phyloP scores from a whole-genome alignment of 129 eudicot genomes.

The Mikania micrantha region DNA sequence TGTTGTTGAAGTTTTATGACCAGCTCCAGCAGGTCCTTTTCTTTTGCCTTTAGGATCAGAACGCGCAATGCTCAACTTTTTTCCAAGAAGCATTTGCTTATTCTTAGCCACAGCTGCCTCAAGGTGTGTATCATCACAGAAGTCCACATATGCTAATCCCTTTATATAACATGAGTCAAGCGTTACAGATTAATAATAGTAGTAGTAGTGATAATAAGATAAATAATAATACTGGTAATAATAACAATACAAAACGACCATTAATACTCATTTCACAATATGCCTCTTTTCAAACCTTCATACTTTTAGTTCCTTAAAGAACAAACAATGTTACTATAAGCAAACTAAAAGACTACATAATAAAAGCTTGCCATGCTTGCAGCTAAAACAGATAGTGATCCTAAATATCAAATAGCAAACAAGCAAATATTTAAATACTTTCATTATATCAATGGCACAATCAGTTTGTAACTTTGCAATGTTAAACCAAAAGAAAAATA shows the following conservation, averaged over 20 bases:
- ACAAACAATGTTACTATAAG: not conserved
- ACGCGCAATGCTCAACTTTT: slow-evolving; percentile 62
- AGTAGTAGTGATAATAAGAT: not conserved
- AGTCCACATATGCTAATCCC: slow-evolving; percentile 97
- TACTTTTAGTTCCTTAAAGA: not conserved
- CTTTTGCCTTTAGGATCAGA: slow-evolving; percentile 72
- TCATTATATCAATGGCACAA: not conserved
- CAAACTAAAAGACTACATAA: not conserved
- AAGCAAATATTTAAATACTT: no score
- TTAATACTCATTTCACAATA: not conserved
- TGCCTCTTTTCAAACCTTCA: not conserved
- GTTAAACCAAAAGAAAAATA: not conserved
- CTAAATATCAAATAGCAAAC: not conserved
- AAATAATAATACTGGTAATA: no score
- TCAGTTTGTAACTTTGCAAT: not conserved
- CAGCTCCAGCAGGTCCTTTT: slow-evolving; percentile 25
- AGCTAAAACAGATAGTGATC: not conserved
- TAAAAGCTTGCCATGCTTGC: not conserved
- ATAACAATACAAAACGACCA: not conserved
- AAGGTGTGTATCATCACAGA: slow-evolving; percentile 71
- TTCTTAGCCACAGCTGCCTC: slow-evolving; percentile 76
- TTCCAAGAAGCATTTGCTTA: slow-evolving; percentile 55
- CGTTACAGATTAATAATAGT: not conserved
- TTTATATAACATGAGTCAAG: slow-evolving; percentile 15
- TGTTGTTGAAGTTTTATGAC: slow-evolving; percentile 18